Conservation (phyloP, 1,139 yeast genomes). For the Kodamaea alishanica region DNA sequence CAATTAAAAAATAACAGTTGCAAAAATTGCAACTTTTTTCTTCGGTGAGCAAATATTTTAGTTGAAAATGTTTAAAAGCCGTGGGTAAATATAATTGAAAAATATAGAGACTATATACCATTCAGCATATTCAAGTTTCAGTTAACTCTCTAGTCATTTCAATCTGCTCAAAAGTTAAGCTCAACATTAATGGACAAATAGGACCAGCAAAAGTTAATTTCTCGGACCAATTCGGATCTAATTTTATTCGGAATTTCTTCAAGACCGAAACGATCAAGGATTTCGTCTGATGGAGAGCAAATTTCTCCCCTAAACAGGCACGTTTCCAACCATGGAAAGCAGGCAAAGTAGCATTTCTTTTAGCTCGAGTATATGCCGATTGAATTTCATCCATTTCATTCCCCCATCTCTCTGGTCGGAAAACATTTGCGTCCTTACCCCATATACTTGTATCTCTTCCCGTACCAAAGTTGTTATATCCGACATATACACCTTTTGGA, state of each 20-base stretch:
- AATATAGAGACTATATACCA: too few relatives aligned
- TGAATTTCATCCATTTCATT: constrained; percentile 29
- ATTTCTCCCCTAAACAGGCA: constrained; percentile 61
- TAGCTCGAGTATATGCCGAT: constrained; percentile 38
- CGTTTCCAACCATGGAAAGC: constrained; percentile 62
- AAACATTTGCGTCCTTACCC: constrained; percentile 48
- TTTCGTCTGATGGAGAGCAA: constrained; percentile 49
- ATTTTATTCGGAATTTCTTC: constrained; percentile 27
- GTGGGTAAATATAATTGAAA: too few relatives aligned
- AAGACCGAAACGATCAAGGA: constrained; percentile 36
- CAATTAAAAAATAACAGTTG: too few relatives aligned
- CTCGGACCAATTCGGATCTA: constrained; percentile 49
- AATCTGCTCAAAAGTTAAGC: background rate
- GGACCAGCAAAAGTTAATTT: constrained; percentile 44
- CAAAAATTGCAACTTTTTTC: too few relatives aligned
- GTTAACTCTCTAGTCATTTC: background rate
- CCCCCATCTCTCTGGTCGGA: constrained; percentile 61
- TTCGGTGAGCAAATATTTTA: too few relatives aligned
- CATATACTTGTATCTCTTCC: constrained; percentile 49
- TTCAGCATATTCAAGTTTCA: too few relatives aligned
- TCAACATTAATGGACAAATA: constrained; percentile 16
- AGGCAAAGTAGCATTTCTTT: constrained; percentile 44
- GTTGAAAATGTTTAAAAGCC: too few relatives aligned
- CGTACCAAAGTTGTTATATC: constrained; percentile 55
- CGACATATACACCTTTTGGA: constrained; percentile 55